A percentile compares a stretch with the other conserved stretches of the same genome.
These are phyloP conservation scores for Colletotrichum somersetense DNA, from an alignment of 2,329 filamentous ascomycete genomes.

Conservation along the genomic window DNA sequence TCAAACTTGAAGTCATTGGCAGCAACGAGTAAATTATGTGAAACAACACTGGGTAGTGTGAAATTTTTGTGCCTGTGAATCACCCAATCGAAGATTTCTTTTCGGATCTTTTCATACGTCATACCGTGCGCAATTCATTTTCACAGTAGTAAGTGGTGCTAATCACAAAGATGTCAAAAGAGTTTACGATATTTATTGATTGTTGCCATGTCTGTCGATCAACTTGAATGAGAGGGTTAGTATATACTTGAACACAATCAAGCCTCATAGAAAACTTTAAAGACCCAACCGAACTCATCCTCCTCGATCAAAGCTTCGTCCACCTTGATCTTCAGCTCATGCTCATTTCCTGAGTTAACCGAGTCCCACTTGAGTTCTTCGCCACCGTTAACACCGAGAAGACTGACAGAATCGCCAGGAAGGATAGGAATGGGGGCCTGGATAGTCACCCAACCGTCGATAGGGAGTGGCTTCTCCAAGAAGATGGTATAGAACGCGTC, in stretches of 20 bases:
- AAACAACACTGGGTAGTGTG: background rate
- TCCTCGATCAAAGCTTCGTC: slow-evolving; percentile 48
- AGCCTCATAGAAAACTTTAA: slow-evolving; percentile 45
- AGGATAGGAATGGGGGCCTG: slow-evolving; percentile 60
- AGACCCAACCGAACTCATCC: slow-evolving; percentile 56
- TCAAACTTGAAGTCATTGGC: background rate
- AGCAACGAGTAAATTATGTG: background rate
- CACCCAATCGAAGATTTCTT: background rate
- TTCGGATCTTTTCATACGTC: no score
- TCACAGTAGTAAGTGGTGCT: no score
- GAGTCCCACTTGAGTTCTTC: slow-evolving; percentile 36
- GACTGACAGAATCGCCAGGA: slow-evolving; percentile 54
- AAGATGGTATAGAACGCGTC: slow-evolving; percentile 66
- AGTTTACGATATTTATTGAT: background rate
- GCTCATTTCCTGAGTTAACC: slow-evolving; percentile 37
- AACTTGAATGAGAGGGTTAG: background rate
- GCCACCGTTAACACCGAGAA: slow-evolving; percentile 57
- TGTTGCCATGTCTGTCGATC: background rate
- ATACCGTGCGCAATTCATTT: no score
- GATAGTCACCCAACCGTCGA: slow-evolving; percentile 53
- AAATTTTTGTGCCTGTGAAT: background rate
- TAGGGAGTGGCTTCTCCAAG: slow-evolving; percentile 54
- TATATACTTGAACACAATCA: background rate
- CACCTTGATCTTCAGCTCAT: slow-evolving; percentile 42
- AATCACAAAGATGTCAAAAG: no score